Evolutionary conservation across 176 grass and related monocot species (phyloP).

Genomic region (Pontederia crassipes): DNA sequence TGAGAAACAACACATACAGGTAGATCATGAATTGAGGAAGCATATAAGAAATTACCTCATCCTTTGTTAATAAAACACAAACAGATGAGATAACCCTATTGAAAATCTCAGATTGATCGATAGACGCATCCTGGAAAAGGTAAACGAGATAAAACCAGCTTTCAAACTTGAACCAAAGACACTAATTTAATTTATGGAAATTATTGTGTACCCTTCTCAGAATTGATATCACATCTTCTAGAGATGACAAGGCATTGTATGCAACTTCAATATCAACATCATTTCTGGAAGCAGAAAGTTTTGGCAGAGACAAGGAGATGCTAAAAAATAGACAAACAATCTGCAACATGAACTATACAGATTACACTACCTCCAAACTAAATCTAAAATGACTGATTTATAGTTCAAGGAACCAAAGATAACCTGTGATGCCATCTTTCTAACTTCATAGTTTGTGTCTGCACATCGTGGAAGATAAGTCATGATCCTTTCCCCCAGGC

Average conservation of each 20-base stretch:
- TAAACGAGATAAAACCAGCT: conserved; percentile 8
- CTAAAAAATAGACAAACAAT: conserved; percentile 87
- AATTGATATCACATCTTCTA: conserved; percentile 85
- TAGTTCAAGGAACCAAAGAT: not conserved
- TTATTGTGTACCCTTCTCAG: conserved; percentile 62
- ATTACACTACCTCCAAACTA: conserved; percentile 6
- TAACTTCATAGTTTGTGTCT: conserved; percentile 68
- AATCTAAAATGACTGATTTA: conserved; percentile 3
- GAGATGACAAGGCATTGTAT: conserved; percentile 76
- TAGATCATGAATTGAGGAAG: conserved; percentile 3
- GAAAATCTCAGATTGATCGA: conserved; percentile 86
- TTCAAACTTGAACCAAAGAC: conserved; percentile 24
- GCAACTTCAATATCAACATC: conserved; percentile 87
- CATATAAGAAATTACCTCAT: conserved; percentile 50
- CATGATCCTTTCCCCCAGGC: conserved; percentile 88
- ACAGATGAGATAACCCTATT: conserved; percentile 75
- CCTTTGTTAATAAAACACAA: conserved; percentile 76
- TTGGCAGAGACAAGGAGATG: conserved; percentile 88
- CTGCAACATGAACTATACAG: conserved; percentile 26
- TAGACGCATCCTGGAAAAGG: conserved; percentile 57
- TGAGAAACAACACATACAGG: conserved; percentile 5
- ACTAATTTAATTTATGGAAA: conserved; percentile 18
- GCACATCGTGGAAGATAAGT: conserved; percentile 84
- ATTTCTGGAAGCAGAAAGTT: conserved; percentile 51
- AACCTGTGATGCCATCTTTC: conserved; percentile 84